Base-by-base conservation (phyloP, 208 protist genomes). In the Leptomonas pyrrhocoris region DNA sequence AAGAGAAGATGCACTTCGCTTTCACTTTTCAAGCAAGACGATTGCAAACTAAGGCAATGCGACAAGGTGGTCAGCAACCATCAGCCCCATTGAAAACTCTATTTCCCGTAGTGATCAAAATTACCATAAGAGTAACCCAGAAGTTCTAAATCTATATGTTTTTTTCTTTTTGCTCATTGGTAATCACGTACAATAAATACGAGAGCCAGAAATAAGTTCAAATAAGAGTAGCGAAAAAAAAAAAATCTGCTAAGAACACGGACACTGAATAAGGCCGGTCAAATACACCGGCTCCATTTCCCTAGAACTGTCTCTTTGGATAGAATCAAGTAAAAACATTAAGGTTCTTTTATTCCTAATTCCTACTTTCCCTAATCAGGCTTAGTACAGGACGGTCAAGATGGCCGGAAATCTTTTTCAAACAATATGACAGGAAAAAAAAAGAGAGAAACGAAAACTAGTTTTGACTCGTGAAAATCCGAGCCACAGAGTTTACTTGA, bases 401-500 rank as follows among this genome's bases (percentile, higher is more conserved):
- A n/a, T n/a, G n/a, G n/a, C n/a, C n/a, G n/a, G n/a, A n/a, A n/a
- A n/a, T n/a, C n/a, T n/a, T n/a, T n/a, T n/a, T n/a, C 18, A 53
- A 51, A 36, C 2, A 58, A 13, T 6, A 42, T 46, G 45, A 55
- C n/a, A 21, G 68, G 51, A 74, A 30, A 55, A 59, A 42, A 57
- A 73, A 42, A 73, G 30, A 36, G 60, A 31, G 5, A 53, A 53
- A 49, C 53, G 46, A 54, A 25, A 67, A 12, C 38, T 46, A 55
- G 15, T 46, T 74, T 51, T 60, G 60, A 42, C 31, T 36, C 42
- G 19, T 61, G 25, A 50, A 30, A 30, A 15, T 31, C 7, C 5
- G 18, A 46, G 12, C 18, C n/a, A n/a, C 2, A n/a, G 1, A 0
- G 9, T 12, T 79, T 92, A 95, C 77, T 95, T 92, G 46, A 94